Conservation (phyloP, 306 rosid genomes). For the Vigna hirtella region DNA sequence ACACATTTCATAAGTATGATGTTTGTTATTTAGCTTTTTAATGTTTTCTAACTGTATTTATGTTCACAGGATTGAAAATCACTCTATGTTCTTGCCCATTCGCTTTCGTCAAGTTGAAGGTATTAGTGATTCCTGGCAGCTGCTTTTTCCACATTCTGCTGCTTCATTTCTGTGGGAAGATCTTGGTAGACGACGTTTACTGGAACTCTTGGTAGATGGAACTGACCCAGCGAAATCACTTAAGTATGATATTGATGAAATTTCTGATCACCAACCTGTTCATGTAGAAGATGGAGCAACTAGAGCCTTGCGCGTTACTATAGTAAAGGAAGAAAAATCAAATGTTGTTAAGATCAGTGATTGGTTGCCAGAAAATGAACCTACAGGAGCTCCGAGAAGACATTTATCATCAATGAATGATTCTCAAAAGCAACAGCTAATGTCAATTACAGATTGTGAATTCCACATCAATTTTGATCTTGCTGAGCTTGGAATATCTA, state of each 20-base stretch:
- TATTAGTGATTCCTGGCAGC: conserved; percentile 77
- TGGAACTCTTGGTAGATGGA: conserved; percentile 86
- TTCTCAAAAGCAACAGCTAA: conserved; percentile 56
- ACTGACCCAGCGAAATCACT: conserved; percentile 72
- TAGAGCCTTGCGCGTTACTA: conserved; percentile 75
- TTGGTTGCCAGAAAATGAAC: conserved; percentile 91
- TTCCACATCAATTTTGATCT: conserved; percentile 81
- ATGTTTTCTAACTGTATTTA: conserved; percentile 37
- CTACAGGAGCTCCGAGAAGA: conserved; percentile 54
- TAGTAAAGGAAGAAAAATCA: conserved; percentile 81
- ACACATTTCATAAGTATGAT: conserved; percentile 14
- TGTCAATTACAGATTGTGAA: conserved; percentile 69
- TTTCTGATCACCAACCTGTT: conserved; percentile 79
- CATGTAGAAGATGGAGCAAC: conserved; percentile 65
- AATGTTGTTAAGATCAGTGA: conserved; percentile 86
- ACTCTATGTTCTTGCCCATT: conserved; percentile 85
- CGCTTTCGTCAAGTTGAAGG: conserved; percentile 91
- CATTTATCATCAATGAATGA: conserved; percentile 54
- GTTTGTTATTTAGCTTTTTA: conserved; percentile 11
- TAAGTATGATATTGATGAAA: conserved; percentile 82
- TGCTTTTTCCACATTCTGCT: conserved; percentile 82
- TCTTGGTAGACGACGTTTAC: conserved; percentile 84
- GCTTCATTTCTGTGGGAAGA: conserved; percentile 97
- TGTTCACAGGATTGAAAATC: conserved; percentile 87
- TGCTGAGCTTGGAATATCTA: conserved; percentile 87